Conservation (phyloP, 2,329 filamentous ascomycete genomes). For the Colletotrichum costaricense region DNA sequence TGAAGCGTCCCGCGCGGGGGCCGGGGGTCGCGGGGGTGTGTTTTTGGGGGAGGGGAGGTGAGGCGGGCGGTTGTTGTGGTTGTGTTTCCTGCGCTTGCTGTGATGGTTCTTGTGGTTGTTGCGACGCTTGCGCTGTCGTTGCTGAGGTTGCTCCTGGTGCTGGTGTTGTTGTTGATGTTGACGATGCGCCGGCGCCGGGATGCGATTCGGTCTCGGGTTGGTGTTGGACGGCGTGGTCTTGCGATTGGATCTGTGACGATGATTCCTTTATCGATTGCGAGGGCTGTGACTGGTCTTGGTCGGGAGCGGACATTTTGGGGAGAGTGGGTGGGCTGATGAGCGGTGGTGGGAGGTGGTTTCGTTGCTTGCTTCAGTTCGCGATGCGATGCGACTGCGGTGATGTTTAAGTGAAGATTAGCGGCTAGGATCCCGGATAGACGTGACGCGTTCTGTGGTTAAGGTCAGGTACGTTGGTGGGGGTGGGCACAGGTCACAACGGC, state of each 20-base stretch:
- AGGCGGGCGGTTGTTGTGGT: constrained; percentile 40
- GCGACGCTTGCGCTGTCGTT: background rate
- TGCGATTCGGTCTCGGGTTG: background rate
- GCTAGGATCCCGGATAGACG: background rate
- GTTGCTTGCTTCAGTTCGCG: background rate
- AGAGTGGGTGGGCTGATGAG: background rate
- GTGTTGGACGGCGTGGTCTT: background rate
- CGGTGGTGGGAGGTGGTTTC: background rate
- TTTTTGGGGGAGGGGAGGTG: constrained; percentile 53
- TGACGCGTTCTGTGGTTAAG: background rate
- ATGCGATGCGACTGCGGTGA: background rate
- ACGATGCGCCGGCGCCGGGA: background rate
- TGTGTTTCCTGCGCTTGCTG: background rate
- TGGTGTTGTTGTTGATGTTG: background rate
- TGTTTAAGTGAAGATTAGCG: background rate
- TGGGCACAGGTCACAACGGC: too few relatives aligned
- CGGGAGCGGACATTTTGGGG: background rate
- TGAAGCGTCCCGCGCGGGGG: constrained; percentile 66
- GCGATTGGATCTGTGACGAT: background rate
- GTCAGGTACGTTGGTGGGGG: background rate
- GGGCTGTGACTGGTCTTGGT: background rate
- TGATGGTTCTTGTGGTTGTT: background rate
- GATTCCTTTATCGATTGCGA: background rate
- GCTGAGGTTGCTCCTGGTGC: background rate
- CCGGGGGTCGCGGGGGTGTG: constrained; percentile 62